Conservation (phyloP, 1,139 yeast species). For the Pichiaceae sp. region DNA sequence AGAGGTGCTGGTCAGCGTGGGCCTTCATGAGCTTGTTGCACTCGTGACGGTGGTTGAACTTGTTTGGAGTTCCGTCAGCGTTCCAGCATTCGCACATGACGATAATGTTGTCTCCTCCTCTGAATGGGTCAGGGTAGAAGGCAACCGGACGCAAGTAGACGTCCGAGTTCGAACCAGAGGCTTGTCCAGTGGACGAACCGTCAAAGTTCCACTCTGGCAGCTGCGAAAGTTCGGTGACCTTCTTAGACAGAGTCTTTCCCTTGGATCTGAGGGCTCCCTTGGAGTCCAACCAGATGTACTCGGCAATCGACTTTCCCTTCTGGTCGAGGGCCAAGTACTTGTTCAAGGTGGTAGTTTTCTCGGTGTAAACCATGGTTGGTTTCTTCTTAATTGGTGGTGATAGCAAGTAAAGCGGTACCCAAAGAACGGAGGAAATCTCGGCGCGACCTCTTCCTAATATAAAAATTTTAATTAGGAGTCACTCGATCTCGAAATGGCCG, state of each 20-base stretch:
- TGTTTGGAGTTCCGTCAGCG: slow-evolving; percentile 98
- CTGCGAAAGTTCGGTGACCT: slow-evolving; percentile 69
- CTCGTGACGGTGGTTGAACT: slow-evolving; percentile 95
- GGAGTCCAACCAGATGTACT: slow-evolving; percentile 97
- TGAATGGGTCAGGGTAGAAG: slow-evolving; percentile 91
- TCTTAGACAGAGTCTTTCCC: slow-evolving; percentile 74
- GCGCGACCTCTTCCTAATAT: neutral
- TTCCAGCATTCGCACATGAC: slow-evolving; percentile 97
- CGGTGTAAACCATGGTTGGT: slow-evolving; percentile 27
- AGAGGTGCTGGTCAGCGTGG: slow-evolving; percentile 73
- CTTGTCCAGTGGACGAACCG: slow-evolving; percentile 98
- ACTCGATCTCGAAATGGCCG: no score
- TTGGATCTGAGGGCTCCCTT: slow-evolving; percentile 89
- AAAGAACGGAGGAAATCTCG: neutral
- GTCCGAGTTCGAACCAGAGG: slow-evolving; percentile 97
- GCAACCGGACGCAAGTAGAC: slow-evolving; percentile 91
- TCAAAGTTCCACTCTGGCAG: slow-evolving; percentile 99
- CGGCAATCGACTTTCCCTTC: slow-evolving; percentile 83
- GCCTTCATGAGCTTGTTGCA: slow-evolving; percentile 95
- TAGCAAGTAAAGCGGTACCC: neutral
- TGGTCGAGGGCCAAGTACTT: slow-evolving; percentile 83
- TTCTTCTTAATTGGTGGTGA: neutral
- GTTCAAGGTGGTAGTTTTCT: slow-evolving; percentile 68
- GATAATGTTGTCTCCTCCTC: slow-evolving; percentile 93
- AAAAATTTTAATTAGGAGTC: no score